Conservation (phyloP, 108 stramenopile genomes). For the Fistulifera pelliculosa region DNA sequence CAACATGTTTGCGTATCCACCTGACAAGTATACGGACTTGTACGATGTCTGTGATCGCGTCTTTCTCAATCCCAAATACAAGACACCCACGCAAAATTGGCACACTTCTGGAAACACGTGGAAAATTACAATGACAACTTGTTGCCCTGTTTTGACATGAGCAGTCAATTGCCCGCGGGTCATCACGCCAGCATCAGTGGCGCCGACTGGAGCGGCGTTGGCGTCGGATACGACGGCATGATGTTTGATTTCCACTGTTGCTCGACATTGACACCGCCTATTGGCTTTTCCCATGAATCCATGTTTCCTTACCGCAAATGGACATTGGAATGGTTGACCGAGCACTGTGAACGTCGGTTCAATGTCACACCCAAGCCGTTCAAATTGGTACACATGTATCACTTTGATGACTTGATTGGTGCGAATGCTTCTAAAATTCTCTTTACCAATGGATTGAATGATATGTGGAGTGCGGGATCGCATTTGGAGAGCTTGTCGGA, state of each 20-base stretch:
- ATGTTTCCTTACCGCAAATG: slow-evolving; percentile 70
- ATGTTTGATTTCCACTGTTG: slow-evolving; percentile 74
- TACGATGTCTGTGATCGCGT: slow-evolving; percentile 33
- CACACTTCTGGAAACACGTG: neutral
- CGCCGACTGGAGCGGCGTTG: slow-evolving; percentile 82
- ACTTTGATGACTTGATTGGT: slow-evolving; percentile 51
- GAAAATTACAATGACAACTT: slow-evolving; percentile 13
- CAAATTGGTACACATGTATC: slow-evolving; percentile 34
- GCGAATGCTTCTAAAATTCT: slow-evolving; percentile 44
- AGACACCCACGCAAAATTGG: neutral
- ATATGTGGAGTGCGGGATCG: slow-evolving; percentile 45
- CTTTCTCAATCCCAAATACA: neutral
- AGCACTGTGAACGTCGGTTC: slow-evolving; percentile 56
- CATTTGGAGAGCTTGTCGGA: slow-evolving; percentile 36
- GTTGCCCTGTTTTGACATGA: slow-evolving; percentile 47
- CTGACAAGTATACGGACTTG: slow-evolving; percentile 38
- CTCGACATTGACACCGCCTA: slow-evolving; percentile 45
- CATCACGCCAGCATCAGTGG: slow-evolving; percentile 52
- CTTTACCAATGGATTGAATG: slow-evolving; percentile 78
- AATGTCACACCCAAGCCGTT: slow-evolving; percentile 53
- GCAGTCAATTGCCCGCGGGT: slow-evolving; percentile 54
- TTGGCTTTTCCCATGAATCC: slow-evolving; percentile 19
- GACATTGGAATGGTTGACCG: slow-evolving; percentile 40
- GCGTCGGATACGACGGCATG: slow-evolving; percentile 57
- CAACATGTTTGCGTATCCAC: slow-evolving; percentile 82